Conservation (phyloP, 139 green algal species). For the Haematococcus sp. region DNA sequence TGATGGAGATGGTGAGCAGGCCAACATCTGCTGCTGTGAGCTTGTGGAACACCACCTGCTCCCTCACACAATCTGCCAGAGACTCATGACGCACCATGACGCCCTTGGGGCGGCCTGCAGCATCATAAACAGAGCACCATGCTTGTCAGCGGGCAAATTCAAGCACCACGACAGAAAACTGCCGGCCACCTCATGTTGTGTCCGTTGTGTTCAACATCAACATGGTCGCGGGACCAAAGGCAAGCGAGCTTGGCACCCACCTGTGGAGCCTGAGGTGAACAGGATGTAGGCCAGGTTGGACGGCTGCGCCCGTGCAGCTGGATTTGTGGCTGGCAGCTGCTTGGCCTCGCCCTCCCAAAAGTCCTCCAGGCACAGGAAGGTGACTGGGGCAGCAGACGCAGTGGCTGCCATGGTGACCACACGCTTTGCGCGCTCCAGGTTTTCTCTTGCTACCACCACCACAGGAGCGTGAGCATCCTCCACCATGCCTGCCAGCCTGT, state of each 20-base stretch:
- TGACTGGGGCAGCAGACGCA: neutral
- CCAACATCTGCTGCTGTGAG: conserved; percentile 2
- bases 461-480: neutral
- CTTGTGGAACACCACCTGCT: neutral
- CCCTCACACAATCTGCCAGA: neutral
- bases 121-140: too few species aligned
- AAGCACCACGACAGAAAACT: too few species aligned
- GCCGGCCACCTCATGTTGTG: too few species aligned
- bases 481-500: neutral
- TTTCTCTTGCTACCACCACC: neutral
- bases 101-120: conserved; percentile 7
- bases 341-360: neutral
- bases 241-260: too few species aligned
- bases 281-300: neutral
- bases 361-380: neutral
- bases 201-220: too few species aligned
- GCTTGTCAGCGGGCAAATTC: neutral
- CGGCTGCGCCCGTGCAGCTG: neutral
- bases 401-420: neutral
- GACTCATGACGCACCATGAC: conserved; percentile 9
- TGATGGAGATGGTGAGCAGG: conserved; percentile 28
- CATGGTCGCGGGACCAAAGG: too few species aligned
- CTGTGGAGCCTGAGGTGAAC: conserved; percentile 9
- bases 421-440: neutral
- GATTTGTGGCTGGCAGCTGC: neutral